phyloP scores from a whole-genome alignment of 1,284 basidiomycete species.

The Austroboletus novae-zelandiae region DNA sequence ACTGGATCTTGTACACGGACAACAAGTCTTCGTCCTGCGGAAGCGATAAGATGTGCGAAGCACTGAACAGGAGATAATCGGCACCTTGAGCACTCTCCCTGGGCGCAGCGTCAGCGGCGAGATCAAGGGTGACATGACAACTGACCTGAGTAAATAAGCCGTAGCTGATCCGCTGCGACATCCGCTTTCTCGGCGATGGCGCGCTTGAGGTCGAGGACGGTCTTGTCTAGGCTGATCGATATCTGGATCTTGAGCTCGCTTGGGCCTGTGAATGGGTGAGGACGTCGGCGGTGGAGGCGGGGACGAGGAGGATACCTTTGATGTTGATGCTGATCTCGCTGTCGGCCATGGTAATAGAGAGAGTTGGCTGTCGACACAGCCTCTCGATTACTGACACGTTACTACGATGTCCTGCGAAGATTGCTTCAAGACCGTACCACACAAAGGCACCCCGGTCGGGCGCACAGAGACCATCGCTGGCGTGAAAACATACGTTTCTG shows the following conservation, averaged over 20 bases:
- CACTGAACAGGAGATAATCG: neutral
- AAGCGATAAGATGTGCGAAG: constrained; percentile 9
- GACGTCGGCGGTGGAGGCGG: neutral
- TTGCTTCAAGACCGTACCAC: constrained; percentile 49
- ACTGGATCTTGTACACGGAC: constrained; percentile 85
- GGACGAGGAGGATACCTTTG: constrained; percentile 49
- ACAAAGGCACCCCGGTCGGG: constrained; percentile 41
- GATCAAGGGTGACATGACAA: neutral
- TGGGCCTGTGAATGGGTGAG: constrained; percentile 51
- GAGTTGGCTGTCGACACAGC: constrained; percentile 17
- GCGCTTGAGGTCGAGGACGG: constrained; percentile 82
- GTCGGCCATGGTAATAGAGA: constrained; percentile 46
- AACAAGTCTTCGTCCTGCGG: constrained; percentile 78
- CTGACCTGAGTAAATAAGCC: constrained; percentile 85
- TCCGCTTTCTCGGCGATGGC: constrained; percentile 81
- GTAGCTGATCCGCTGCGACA: constrained; percentile 77
- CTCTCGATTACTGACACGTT: constrained; percentile 1
- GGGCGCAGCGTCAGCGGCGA: neutral
- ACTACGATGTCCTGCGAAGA: constrained; percentile 26
- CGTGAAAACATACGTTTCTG: constrained; percentile 51
- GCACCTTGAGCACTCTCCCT: constrained; percentile 74
- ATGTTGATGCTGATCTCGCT: constrained; percentile 73
- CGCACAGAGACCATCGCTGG: constrained; percentile 42
- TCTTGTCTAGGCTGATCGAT: constrained; percentile 73
- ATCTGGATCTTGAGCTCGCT: constrained; percentile 89